These are phyloP conservation scores for Solanum lignicaule DNA, from an alignment of 257 asterid genomes.

Conservation along the genomic window DNA sequence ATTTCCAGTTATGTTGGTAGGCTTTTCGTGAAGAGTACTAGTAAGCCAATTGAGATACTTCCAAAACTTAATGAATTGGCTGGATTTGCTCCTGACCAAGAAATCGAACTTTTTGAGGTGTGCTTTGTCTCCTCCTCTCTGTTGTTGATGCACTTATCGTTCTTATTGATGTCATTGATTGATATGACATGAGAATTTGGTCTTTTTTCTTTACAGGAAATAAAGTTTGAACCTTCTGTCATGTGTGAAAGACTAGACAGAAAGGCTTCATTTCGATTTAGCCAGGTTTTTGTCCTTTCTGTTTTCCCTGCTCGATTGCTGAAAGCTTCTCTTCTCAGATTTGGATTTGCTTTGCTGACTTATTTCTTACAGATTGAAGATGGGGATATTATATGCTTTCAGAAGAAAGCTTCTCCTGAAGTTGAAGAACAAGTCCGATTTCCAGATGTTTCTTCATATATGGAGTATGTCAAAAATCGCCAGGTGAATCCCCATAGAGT, in stretches of 20 bases:
- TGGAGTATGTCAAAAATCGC: slow-evolving; percentile 92
- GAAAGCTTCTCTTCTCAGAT: background rate
- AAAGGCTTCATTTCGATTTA: slow-evolving; percentile 57
- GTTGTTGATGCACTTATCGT: background rate
- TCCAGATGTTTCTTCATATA: slow-evolving; percentile 74
- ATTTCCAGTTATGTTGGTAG: slow-evolving; percentile 78
- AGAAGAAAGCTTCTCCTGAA: slow-evolving; percentile 51
- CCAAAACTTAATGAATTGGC: slow-evolving; percentile 73
- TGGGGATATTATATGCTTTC: slow-evolving; percentile 97
- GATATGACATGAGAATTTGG: background rate
- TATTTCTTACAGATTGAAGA: slow-evolving; percentile 63
- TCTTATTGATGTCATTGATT: background rate
- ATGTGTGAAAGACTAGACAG: slow-evolving; percentile 93
- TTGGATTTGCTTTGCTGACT: background rate
- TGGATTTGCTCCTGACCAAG: slow-evolving; percentile 85
- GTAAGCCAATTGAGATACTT: slow-evolving; percentile 67
- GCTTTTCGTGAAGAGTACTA: slow-evolving; percentile 61
- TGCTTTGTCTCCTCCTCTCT: background rate
- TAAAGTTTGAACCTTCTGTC: slow-evolving; percentile 85
- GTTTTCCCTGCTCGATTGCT: background rate
- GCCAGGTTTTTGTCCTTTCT: slow-evolving; percentile 55
- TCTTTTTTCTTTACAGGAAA: slow-evolving; percentile 43
- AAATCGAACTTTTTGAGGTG: slow-evolving; percentile 94
- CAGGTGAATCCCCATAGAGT: slow-evolving; percentile 41
- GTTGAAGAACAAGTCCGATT: slow-evolving; percentile 54